Percentiles rank a stretch among this genome's conserved stretches.
These are phyloP conservation scores for Dactylonectria estremocensis DNA, from an alignment of 2,329 filamentous ascomycete genomes.

Conservation along the genomic window DNA sequence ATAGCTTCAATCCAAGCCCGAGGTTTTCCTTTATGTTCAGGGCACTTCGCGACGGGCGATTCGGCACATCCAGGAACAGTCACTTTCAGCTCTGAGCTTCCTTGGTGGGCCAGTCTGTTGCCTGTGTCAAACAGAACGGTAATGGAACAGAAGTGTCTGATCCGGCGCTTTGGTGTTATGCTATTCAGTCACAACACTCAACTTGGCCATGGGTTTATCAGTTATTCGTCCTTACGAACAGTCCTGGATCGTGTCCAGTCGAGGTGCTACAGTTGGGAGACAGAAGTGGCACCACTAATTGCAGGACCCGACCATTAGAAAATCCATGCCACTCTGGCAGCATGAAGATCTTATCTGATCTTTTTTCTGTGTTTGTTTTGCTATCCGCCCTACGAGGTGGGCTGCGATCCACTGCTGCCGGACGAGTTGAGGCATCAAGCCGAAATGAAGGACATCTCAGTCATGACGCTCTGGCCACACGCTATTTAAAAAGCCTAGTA, in stretches of 20 bases:
- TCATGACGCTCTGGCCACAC: neutral
- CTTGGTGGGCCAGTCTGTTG: too few relatives aligned
- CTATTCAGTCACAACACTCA: neutral
- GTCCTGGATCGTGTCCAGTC: neutral
- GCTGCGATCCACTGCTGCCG: neutral
- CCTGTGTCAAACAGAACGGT: too few relatives aligned
- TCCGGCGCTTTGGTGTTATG: neutral
- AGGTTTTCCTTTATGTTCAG: too few relatives aligned
- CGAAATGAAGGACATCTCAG: neutral
- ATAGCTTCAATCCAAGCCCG: too few relatives aligned
- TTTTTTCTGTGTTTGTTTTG: neutral
- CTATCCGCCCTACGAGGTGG: neutral
- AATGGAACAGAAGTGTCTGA: neutral
- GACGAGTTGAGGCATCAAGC: neutral
- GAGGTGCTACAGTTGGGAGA: neutral
- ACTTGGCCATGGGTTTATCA: neutral
- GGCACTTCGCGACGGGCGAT: too few relatives aligned
- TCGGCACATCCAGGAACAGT: too few relatives aligned
- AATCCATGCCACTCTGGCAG: neutral
- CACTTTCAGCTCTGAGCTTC: too few relatives aligned
- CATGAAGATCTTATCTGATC: slow-evolving; percentile 2
- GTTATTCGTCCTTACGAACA: neutral
- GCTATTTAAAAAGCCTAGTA: neutral
- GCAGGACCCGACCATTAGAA: neutral
- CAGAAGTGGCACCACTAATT: neutral